Base-by-base conservation (phyloP, 1,284 basidiomycete genomes). In the Coniferiporia weirii region DNA sequence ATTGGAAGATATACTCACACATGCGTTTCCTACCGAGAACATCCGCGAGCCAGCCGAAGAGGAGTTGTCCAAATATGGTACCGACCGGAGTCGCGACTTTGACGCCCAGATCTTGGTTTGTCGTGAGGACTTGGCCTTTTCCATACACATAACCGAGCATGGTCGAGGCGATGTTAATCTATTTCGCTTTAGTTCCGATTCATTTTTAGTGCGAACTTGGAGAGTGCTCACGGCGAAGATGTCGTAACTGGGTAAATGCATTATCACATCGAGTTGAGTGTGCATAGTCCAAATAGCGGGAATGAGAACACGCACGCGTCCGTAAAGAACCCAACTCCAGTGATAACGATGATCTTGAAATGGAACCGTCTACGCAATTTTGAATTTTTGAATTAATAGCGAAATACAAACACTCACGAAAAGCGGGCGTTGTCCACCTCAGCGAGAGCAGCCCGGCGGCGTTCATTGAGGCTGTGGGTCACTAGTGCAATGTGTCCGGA, bases 271-370 rank as follows among this genome's bases (percentile, higher is more conserved):
- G 27, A 4, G 40, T 9, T 4, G 43, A n/a, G 9, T 53, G 38
- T 7, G 48, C 3, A 15, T 34, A 20, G 2, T 3, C n/a, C 15
- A 20, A 52, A 44, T 47, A 19, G 48, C 27, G 12, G 1, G 64
- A 63, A 35, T 43, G 38, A 34, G 46, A 38, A 58, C 60, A 50
- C 84, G 68, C 67, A 89, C 81, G 87, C 87, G 72, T 90, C 89
- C 46, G 89, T 90, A 75, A 91, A 92, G 77, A 92, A 91, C 38
- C 89, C 90, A 10, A 87, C 84, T 63, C 89, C 87, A 1, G 89
- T 87, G 4, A 91, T 86, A 52, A 85, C 63, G 68, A 81, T 83
- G 57, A 91, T 80, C 68, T 87, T 89, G 51, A 84, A 78, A 67
- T 92, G 89, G 65, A 77, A 78, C 69, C 69, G 67, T 13, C 72